Conservation (phyloP, 768 basidiomycete genomes). For the Termitomyces sp. region DNA sequence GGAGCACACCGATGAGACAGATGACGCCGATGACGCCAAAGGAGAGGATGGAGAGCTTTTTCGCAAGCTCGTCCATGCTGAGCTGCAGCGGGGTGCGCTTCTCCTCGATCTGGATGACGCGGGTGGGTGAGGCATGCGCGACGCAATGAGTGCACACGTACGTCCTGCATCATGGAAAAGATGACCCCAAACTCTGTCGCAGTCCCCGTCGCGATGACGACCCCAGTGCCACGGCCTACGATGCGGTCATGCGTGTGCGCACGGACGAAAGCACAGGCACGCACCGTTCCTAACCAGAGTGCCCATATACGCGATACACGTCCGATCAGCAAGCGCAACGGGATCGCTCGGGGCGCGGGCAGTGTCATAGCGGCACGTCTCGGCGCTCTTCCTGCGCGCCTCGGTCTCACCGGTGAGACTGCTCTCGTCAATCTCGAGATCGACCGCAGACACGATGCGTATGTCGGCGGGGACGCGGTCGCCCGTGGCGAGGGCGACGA, state of each 20-base stretch:
- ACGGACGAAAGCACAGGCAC: constrained; percentile 3
- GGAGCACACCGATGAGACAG: constrained; percentile 82
- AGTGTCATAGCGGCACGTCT: constrained; percentile 44
- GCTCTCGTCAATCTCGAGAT: constrained; percentile 93
- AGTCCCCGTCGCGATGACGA: constrained; percentile 83
- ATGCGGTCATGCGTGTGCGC: background rate
- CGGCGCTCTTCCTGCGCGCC: constrained; percentile 61
- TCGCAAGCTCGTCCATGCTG: constrained; percentile 95
- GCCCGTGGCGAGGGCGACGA: constrained; percentile 84
- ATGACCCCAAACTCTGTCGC: constrained; percentile 95
- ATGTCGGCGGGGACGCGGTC: constrained; percentile 95
- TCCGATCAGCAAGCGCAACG: constrained; percentile 73
- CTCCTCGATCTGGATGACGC: constrained; percentile 59
- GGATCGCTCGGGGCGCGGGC: constrained; percentile 27
- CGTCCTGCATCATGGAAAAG: constrained; percentile 98
- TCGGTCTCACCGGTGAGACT: constrained; percentile 92
- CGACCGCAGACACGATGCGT: constrained; percentile 72
- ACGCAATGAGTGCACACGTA: constrained; percentile 24
- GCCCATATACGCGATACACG: constrained; percentile 93
- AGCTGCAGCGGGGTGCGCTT: constrained; percentile 88
- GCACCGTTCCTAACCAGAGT: constrained; percentile 86
- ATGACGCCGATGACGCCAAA: constrained; percentile 96
- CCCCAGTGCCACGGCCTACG: constrained; percentile 72
- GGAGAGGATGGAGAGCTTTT: constrained; percentile 83
- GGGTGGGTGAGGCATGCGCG: background rate